Percentiles rank a stretch among this genome's conserved stretches.
Conservation (phyloP, 345 rosid genomes). For the Eucalyptus rudis region DNA sequence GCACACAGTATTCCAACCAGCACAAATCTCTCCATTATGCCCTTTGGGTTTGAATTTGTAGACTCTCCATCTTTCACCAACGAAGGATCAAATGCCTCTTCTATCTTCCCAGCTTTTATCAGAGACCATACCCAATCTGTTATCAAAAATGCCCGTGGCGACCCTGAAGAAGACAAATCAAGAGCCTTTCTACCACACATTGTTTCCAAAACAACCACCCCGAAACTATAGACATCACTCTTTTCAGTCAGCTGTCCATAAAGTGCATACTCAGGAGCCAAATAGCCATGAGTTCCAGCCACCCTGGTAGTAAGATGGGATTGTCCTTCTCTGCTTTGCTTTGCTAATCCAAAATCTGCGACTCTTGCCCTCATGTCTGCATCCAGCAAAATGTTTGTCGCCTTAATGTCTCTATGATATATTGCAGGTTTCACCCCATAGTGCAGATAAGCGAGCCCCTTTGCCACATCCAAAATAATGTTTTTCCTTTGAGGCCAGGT, state of each 20-base stretch:
- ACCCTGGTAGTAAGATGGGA: conserved; percentile 96
- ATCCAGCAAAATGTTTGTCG: conserved; percentile 74
- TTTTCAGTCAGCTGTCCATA: conserved; percentile 87
- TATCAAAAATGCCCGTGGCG: conserved; percentile 50
- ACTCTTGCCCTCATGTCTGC: conserved; percentile 86
- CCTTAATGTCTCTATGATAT: conserved; percentile 87
- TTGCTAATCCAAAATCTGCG: conserved; percentile 86
- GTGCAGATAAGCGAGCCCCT: conserved; percentile 83
- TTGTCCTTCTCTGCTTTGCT: conserved; percentile 79
- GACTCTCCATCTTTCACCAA: conserved; percentile 30
- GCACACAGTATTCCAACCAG: conserved; percentile 79
- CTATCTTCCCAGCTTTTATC: conserved; percentile 56
- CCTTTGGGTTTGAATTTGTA: conserved; percentile 44
- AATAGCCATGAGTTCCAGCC: conserved; percentile 91
- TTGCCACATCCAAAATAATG: conserved; percentile 78
- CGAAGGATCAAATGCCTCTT: conserved; percentile 41
- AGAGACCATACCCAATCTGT: conserved; percentile 96
- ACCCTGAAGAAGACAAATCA: conserved; percentile 47
- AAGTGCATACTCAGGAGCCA: conserved; percentile 90
- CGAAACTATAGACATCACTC: conserved; percentile 93
- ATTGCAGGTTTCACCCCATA: conserved; percentile 90
- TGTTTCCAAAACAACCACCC: conserved; percentile 77
- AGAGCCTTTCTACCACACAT: conserved; percentile 89
- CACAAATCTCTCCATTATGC: conserved; percentile 75
- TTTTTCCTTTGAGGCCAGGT: conserved; percentile 88